Evolutionary conservation across 371 early-diverging fungal species (phyloP).

Genomic region (Apophysomyces elegans): DNA sequence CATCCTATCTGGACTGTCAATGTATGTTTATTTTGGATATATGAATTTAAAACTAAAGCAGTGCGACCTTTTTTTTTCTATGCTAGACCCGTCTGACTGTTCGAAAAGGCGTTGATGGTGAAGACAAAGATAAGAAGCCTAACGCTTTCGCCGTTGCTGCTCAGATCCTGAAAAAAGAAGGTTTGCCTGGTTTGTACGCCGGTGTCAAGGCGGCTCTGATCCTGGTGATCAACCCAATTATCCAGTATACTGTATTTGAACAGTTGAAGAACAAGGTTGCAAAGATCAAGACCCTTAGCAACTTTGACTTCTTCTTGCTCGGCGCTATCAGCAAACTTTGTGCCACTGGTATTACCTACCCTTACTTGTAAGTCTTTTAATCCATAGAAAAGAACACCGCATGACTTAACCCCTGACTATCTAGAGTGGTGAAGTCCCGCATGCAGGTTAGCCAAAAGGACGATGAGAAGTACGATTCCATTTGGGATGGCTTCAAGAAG

Average conservation of each 20-base stretch:
- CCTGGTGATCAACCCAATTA: conserved; percentile 96
- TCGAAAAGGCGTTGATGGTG: conserved; percentile 58
- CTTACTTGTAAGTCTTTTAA: conserved; percentile 80
- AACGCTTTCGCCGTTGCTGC: conserved; percentile 54
- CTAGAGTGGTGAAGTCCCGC: conserved; percentile 90
- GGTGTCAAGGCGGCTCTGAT: conserved; percentile 93
- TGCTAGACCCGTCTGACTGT: conserved; percentile 70
- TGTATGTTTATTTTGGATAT: conserved; percentile 32
- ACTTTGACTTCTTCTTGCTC: conserved; percentile 92
- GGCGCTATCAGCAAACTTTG: conserved; percentile 94
- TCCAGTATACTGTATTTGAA: conserved; percentile 97
- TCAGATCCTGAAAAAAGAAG: conserved; percentile 86
- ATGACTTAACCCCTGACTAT: not conserved
- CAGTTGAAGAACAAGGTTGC: conserved; percentile 77
- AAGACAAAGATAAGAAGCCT: conserved; percentile 39
- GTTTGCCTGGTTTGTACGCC: conserved; percentile 84
- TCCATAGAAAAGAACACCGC: not conserved
- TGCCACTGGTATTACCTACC: conserved; percentile 95
- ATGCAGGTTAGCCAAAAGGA: conserved; percentile 93
- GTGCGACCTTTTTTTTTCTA: not conserved
- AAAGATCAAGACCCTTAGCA: conserved; percentile 63
- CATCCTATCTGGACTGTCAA: conserved; percentile 99
- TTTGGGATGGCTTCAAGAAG: conserved; percentile 88
- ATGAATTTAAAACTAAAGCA: not conserved
- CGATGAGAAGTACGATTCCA: conserved; percentile 76